Base-by-base conservation (phyloP, 2,329 filamentous ascomycete species). In the Claviceps paspali region DNA sequence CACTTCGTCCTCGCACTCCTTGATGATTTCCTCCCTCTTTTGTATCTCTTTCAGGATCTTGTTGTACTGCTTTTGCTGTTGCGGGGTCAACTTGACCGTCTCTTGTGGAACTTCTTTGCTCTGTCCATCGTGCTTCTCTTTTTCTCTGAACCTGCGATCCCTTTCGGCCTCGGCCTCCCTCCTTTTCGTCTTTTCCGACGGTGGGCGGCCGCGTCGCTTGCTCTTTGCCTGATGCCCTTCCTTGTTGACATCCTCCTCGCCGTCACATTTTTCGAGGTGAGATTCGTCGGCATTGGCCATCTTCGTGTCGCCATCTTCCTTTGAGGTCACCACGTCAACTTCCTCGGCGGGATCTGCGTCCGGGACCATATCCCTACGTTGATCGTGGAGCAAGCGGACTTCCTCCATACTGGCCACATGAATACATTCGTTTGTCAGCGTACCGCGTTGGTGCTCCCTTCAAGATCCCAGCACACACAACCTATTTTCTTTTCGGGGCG, bases 21-120 rank as follows among this genome's bases (percentile, higher is more conserved):
- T 76, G 51, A 98, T 79, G 31, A 77, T 67, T 0, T 79, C 76
- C 51, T 92, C 83, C 53, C 88, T 82, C 54, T 87, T 85, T 44
- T 88, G 79, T 40, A 95, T 93, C 43, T 92, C 85, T 49, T 85
- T 86, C 34, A 93, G 57, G 1, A 96, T 67, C 55, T 87, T 88
- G 52, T 83, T 72, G 59, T 91, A 93, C 53, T 92, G 81, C 54
- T 91, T 93, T 22, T 85, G 80, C 48, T 87, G 84, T 51, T 83
- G 81, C 5, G 78, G 76, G 8, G 67, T 64, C 4, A 58, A 69
- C 52, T 79, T 68, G 39, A 75, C 68, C 7, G 74, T 69, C 47
- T 78, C 79, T 47, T 81, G 81, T 32, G 72, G 68, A 47, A 73
- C 73, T 33, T 77, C 50, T 36, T 57, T 73, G 34, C 77, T 49